Percentiles rank a stretch among this genome's conserved stretches.
phyloP scores from a whole-genome alignment of 108 stramenopile species.

The Heterococcus sp. region DNA sequence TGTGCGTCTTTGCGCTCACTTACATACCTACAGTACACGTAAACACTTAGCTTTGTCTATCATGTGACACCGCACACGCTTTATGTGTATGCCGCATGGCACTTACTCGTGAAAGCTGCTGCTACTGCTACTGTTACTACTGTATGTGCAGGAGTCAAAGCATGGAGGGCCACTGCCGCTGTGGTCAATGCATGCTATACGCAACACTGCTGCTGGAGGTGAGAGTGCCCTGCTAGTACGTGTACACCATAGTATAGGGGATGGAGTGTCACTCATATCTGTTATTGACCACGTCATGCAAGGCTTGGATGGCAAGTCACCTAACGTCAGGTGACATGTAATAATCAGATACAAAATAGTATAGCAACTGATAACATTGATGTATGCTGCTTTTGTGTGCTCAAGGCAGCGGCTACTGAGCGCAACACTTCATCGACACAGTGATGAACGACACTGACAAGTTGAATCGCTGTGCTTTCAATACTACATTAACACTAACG shows the following conservation, averaged over 20 bases:
- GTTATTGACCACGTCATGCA: neutral
- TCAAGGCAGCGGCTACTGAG: neutral
- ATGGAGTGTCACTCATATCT: neutral
- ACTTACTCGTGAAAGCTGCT: neutral
- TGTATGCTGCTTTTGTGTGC: neutral
- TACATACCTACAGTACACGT: neutral
- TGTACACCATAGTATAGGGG: neutral
- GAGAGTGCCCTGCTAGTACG: neutral
- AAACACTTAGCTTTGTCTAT: too few species aligned
- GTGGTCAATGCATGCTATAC: neutral
- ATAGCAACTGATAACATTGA: too few species aligned
- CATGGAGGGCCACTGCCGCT: neutral
- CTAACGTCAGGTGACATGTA: neutral
- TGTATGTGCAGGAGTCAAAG: neutral
- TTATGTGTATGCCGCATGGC: neutral
- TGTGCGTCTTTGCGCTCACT: too few species aligned
- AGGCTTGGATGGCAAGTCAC: neutral
- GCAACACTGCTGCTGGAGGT: neutral
- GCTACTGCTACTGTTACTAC: neutral
- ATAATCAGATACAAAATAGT: too few species aligned
- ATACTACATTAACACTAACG: too few species aligned
- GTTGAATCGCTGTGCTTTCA: too few species aligned
- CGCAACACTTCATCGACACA: neutral
- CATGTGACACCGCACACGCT: too few species aligned
- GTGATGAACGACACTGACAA: too few species aligned